A percentile compares a stretch with the other conserved stretches of the same genome.
Conservation (phyloP, 2,329 filamentous ascomycete genomes). For the Monosporascus sp. region DNA sequence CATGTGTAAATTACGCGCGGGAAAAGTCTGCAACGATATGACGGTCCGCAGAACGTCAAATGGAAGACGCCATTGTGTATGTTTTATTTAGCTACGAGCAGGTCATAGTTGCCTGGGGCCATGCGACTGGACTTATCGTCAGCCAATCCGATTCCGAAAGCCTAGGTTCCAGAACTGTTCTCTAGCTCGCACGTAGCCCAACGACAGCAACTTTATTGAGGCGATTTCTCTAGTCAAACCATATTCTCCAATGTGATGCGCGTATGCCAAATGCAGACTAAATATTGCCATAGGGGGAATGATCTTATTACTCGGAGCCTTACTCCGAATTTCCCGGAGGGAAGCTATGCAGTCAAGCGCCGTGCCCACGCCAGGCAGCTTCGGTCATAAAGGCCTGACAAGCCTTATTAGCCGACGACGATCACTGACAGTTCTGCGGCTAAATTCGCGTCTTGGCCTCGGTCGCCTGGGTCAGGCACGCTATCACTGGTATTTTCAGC, state of each 20-base stretch:
- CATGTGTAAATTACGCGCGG: neutral
- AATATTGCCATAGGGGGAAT: too few species aligned
- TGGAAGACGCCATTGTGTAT: neutral
- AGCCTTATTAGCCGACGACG: neutral
- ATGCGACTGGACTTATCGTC: too few species aligned
- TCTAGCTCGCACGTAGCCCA: too few species aligned
- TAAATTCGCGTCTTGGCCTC: neutral
- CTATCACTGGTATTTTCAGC: neutral
- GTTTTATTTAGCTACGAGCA: too few species aligned
- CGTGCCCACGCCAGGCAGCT: neutral
- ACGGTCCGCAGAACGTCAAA: neutral
- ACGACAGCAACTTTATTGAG: too few species aligned
- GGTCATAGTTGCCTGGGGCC: too few species aligned
- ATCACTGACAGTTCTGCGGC: neutral
- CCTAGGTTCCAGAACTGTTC: too few species aligned
- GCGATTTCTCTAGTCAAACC: too few species aligned
- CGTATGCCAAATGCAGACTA: too few species aligned
- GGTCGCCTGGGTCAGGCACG: neutral
- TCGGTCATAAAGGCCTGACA: too few species aligned
- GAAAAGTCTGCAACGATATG: neutral
- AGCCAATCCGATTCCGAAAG: too few species aligned
- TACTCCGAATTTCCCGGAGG: neutral
- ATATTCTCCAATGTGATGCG: too few species aligned
- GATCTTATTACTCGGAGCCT: neutral
- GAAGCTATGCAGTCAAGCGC: neutral